Evolutionary conservation across 2,329 filamentous ascomycete genomes (phyloP).

Genomic region (Blastomyces emzantsi): DNA sequence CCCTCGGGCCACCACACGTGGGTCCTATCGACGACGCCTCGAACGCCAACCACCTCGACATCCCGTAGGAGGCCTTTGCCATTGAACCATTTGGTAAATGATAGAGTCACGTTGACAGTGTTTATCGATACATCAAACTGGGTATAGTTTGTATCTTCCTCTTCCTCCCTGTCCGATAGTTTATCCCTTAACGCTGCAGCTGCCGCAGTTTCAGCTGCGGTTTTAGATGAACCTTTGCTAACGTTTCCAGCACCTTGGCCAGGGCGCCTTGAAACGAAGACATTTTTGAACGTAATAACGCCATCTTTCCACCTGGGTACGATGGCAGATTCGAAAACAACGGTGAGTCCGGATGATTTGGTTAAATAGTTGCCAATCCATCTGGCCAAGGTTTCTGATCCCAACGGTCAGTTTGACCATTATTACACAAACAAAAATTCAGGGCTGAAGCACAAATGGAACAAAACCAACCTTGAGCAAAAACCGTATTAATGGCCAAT

Average conservation of each 20-base stretch:
- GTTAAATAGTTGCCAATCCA: slow-evolving; percentile 96
- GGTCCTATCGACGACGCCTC: slow-evolving; percentile 85
- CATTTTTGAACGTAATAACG: slow-evolving; percentile 92
- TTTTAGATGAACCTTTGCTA: slow-evolving; percentile 80
- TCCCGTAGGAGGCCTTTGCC: slow-evolving; percentile 85
- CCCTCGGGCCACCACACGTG: slow-evolving; percentile 64
- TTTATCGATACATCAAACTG: slow-evolving; percentile 95
- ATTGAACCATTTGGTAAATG: slow-evolving; percentile 99
- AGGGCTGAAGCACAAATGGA: background rate
- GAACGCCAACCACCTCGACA: slow-evolving; percentile 87
- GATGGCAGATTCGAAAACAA: slow-evolving; percentile 95
- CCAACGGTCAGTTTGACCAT: slow-evolving; percentile 22
- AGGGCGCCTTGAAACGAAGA: slow-evolving; percentile 86
- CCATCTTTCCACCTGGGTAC: slow-evolving; percentile 93
- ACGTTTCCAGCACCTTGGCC: slow-evolving; percentile 75
- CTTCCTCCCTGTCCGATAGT: slow-evolving; percentile 31
- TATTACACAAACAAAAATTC: background rate
- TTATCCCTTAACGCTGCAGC: slow-evolving; percentile 50
- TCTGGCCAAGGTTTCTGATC: slow-evolving; percentile 72
- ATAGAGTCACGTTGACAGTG: slow-evolving; percentile 90
- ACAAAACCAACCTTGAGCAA: slow-evolving; percentile 65
- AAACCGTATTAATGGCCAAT: slow-evolving; percentile 86
- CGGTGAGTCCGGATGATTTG: slow-evolving; percentile 81
- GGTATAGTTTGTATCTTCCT: slow-evolving; percentile 92
- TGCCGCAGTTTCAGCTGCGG: slow-evolving; percentile 76